These are phyloP conservation scores for Hypoxylon sp. DNA, from an alignment of 2,329 filamentous ascomycete genomes.

Conservation along the genomic window DNA sequence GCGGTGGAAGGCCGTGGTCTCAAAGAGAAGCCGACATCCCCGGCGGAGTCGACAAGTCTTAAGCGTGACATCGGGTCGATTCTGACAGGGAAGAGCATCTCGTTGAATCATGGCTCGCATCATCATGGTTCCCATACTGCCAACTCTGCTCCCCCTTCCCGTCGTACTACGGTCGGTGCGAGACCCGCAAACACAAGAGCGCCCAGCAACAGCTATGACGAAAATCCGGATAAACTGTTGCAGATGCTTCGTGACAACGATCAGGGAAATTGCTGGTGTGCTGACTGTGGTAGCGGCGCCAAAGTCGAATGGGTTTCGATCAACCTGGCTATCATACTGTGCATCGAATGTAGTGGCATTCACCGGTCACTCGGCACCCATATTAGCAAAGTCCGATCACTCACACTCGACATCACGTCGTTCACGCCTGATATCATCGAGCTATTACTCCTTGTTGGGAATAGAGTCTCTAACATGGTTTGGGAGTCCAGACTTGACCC, in stretches of 20 bases:
- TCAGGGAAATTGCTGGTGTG: constrained; percentile 92
- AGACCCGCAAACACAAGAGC: constrained; percentile 78
- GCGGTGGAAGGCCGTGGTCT: constrained; percentile 86
- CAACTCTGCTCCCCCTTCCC: constrained; percentile 70
- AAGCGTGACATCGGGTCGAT: constrained; percentile 92
- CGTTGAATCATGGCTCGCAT: constrained; percentile 64
- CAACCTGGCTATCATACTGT: constrained; percentile 94
- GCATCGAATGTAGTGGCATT: constrained; percentile 98
- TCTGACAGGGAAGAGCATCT: constrained; percentile 90
- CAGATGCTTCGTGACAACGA: constrained; percentile 90
- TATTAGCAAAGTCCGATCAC: constrained; percentile 95
- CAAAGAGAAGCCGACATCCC: constrained; percentile 62
- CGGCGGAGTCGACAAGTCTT: constrained; percentile 66
- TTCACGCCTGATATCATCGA: constrained; percentile 98
- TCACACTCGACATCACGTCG: constrained; percentile 94
- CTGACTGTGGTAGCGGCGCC: constrained; percentile 89
- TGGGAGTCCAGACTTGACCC: constrained; percentile 91
- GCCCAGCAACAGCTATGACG: constrained; percentile 78
- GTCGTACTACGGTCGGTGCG: constrained; percentile 92
- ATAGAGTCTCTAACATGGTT: constrained; percentile 94
- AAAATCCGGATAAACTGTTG: constrained; percentile 85
- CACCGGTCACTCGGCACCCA: constrained; percentile 96
- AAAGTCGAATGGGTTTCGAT: constrained; percentile 99
- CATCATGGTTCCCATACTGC: constrained; percentile 65
- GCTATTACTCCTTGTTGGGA: constrained; percentile 89